Evolutionary conservation across 805 yeast species (phyloP), one percentile per base, ranked within the genome.

Genomic region (Yamadazyma takamatsuzukensis): DNA sequence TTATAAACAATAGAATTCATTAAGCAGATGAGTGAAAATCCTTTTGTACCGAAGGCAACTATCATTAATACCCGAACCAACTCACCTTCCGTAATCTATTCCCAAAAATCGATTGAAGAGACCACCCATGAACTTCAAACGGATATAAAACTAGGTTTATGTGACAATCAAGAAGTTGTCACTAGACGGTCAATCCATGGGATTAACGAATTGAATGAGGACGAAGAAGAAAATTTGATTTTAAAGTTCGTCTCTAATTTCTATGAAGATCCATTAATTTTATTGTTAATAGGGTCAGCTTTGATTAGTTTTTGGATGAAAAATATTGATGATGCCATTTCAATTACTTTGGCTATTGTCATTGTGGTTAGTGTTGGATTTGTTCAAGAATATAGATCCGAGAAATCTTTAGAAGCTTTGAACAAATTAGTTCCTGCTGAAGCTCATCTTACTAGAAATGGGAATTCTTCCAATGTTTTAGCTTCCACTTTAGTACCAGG

Each of bases 311-410:
- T 90, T 45, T 59, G 85, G 48, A 86, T 93, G 94, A 96, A 96
- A n/a, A 93, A 93, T 60, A 77, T 78, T 19, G 97, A 93, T 54
- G 99, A 93, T 57, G 95, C 97, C 2, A 66, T 93, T n/a, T 80
- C 93, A 45, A 93, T 93, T 47, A 81, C 97, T 0, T 67, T 89
- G 42, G 98, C 98, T 3, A 86, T 93, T 30, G 48, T 85, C 27
- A 89, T 93, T 45, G 99, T 93, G 19, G 97, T 93, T 9, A 77
- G 93, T 1, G 99, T 93, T 22, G 99, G 99, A 0, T 93, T 93
- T 62, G 89, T 93, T 19, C 99, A 93, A 62, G 99, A 93, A 58
- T 89, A 89, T 53, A 74, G 97, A 50, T 85, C 96, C 2, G 99
- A 93, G 53, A 83, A 93, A 66, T 85, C 96, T 4, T 66, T 93